These are phyloP conservation scores for Nematocida parisii DNA, from an alignment of 371 early-diverging fungal species.

Conservation along the genomic window DNA sequence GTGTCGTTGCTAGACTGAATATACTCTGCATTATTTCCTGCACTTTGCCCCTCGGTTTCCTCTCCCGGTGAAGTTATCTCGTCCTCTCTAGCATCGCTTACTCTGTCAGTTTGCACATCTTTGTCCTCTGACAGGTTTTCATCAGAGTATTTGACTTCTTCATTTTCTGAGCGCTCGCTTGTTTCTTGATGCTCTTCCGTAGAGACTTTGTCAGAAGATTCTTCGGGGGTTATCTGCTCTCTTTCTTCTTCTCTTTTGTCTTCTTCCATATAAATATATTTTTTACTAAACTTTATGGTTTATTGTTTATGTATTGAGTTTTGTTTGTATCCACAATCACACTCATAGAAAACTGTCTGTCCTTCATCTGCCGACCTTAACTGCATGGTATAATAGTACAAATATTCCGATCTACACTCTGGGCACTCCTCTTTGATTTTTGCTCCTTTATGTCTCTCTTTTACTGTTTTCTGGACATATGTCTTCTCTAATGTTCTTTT, in stretches of 20 bases:
- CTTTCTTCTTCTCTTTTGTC: slow-evolving; percentile 11
- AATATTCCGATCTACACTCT: slow-evolving; percentile 77
- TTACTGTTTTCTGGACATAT: neutral
- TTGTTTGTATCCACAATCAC: slow-evolving; percentile 84
- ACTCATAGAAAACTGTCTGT: slow-evolving; percentile 95
- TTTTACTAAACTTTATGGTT: slow-evolving; percentile 19
- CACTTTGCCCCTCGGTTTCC: neutral
- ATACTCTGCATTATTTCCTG: neutral
- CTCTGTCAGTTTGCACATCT: neutral
- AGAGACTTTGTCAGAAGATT: neutral
- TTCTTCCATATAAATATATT: slow-evolving; percentile 20
- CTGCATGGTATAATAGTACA: slow-evolving; percentile 95
- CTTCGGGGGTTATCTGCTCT: neutral
- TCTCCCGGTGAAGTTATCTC: neutral
- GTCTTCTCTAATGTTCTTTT: neutral
- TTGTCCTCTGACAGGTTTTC: neutral
- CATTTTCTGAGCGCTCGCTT: neutral
- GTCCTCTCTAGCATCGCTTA: neutral
- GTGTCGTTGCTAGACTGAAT: neutral
- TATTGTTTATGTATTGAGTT: slow-evolving; percentile 65
- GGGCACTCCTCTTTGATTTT: slow-evolving; percentile 88
- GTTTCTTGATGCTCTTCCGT: neutral
- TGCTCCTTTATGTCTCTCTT: slow-evolving; percentile 51
- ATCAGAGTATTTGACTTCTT: neutral
- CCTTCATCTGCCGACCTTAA: slow-evolving; percentile 98